phyloP scores from a whole-genome alignment of 192 early-diverging fungal genomes.

The Pilobolus umbonatus region DNA sequence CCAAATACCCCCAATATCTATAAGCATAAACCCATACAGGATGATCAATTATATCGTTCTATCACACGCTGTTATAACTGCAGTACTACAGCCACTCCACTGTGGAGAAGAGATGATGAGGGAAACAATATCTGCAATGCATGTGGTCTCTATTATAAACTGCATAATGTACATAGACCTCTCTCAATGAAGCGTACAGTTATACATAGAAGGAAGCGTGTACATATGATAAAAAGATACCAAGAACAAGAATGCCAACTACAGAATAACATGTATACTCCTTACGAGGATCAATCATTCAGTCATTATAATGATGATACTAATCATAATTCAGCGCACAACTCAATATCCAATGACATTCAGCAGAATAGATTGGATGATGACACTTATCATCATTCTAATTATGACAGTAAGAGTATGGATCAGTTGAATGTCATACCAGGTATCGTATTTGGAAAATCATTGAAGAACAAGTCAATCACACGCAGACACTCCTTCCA shows the following conservation, averaged over 20 bases:
- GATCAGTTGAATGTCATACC: too few relatives aligned
- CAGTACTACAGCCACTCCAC: constrained; percentile 55
- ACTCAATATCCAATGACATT: too few relatives aligned
- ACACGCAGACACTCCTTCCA: neutral
- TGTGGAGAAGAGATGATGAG: constrained; percentile 66
- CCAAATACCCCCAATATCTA: constrained; percentile 3
- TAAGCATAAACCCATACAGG: too few relatives aligned
- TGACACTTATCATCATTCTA: too few relatives aligned
- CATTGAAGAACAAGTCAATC: neutral
- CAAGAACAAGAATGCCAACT: neutral
- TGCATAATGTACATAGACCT: constrained; percentile 69
- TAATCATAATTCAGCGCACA: neutral
- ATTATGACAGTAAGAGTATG: neutral
- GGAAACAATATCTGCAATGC: constrained; percentile 82
- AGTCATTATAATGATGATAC: neutral
- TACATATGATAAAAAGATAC: constrained; percentile 7
- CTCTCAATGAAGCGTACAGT: constrained; percentile 60
- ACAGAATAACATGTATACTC: neutral
- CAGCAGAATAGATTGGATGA: too few relatives aligned
- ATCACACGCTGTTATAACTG: constrained; percentile 64
- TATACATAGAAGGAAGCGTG: constrained; percentile 58
- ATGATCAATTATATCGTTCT: too few relatives aligned
- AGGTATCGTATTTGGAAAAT: neutral
- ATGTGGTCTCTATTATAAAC: constrained; percentile 84
- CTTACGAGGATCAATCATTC: neutral